Percentiles rank a stretch among this genome's conserved stretches.
Conservation (phyloP, 176 grass and related monocot species). For the Aegilops sharonensis region DNA sequence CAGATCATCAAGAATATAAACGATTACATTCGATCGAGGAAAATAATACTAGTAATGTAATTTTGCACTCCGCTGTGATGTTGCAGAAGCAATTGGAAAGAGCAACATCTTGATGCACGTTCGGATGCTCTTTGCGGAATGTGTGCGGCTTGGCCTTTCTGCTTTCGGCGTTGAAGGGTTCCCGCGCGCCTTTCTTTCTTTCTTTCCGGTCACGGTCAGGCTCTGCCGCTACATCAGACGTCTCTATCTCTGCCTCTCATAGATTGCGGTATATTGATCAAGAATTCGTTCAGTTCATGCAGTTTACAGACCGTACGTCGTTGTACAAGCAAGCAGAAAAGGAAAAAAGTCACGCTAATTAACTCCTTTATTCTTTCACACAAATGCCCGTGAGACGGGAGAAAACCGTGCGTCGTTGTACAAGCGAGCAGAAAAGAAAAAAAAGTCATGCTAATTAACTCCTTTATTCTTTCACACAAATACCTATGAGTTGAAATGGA, state of each 20-base stretch:
- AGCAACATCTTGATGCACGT: neutral
- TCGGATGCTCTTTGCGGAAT: neutral
- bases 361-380: no score
- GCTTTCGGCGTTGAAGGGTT: constrained; percentile 25
- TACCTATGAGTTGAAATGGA: no score
- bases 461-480: no score
- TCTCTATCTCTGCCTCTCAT: neutral
- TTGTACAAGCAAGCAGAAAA: neutral
- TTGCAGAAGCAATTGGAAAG: neutral
- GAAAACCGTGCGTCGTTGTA: neutral
- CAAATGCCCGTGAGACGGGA: no score
- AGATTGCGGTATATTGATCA: neutral
- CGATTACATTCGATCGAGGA: no score
- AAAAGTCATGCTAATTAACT: no score
- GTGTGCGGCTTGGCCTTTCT: neutral
- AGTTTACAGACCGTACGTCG: neutral
- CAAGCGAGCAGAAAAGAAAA: neutral
- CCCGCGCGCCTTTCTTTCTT: neutral
- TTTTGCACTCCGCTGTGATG: neutral
- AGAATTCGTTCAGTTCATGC: neutral
- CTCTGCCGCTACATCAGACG: neutral
- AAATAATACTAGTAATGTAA: no score
- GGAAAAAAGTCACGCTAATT: no score
- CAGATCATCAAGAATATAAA: no score
- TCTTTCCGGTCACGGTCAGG: neutral